Evolutionary conservation across 1,284 basidiomycete species (phyloP), one percentile per base, ranked within the genome.

Genomic region (Malassezia pachydermatis): DNA sequence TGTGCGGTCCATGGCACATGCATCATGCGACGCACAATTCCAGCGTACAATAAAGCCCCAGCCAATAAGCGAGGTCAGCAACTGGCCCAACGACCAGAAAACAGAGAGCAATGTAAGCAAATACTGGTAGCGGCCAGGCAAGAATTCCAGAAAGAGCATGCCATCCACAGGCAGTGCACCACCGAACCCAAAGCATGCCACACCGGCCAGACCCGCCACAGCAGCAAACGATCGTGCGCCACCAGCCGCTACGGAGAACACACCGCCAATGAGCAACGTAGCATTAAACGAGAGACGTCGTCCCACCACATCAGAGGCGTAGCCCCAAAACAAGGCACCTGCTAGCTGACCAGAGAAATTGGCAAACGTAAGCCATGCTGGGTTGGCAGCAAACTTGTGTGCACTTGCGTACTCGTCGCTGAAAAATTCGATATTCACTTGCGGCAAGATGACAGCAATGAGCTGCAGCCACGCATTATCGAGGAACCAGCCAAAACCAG

Each of bases 11-110:
- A 42, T 33, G 4, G 5, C 13, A 24, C 36, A 38, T 8, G n/a
- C 22, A 11, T 38, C 39, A 27, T 55, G 41, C 37, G 44, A 56
- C 19, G 46, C 46, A 47, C 65, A 67, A 17, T 60, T 60, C 54
- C 55, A 69, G 54, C 65, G 65, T 44, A 60, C 53, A 42, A 67
- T 69, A 49, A 69, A 64, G 11, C 58, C 63, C 66, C 66, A 69
- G 3, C 63, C 65, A 20, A 69, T 48, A 6, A 69, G 54, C 22
- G 58, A 60, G 14, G 63, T 63, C 16, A 67, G 19, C 10, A 69
- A 54, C 55, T 69, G 66, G 22, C 65, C 65, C 35, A 69, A 45
- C 32, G 66, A 58, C 66, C 66, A 69, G 42, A 65, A 69, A 51
- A 69, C 60, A 22, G 62, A 65, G 32, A 65, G 57, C 20, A 66